Evolutionary conservation across 2,329 filamentous ascomycete species (phyloP), one percentile per base, ranked within the genome.

Genomic region (Salinomyces thailandicus): DNA sequence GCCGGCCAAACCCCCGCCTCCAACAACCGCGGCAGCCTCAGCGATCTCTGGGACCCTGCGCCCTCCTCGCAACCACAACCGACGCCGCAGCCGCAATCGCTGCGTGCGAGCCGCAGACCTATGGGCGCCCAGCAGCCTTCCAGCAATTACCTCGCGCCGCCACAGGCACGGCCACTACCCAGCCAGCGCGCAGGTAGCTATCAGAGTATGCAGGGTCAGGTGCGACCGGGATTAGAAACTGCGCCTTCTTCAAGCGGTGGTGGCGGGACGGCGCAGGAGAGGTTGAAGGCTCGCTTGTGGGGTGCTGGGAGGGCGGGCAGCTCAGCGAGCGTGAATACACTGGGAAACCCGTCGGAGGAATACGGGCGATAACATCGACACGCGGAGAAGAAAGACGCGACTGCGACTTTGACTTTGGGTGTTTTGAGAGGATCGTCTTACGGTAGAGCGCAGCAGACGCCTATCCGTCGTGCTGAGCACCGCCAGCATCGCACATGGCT

Each of bases 241-340:
- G 51, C 46, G 53, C 45, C 62, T 41, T 44, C 61, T 43, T 55
- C 59, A 52, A 58, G 66, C 43, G 57, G 52, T 29, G 60, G 53
- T 28, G 66, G 62, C 2, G 68, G 68, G 20, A 76, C 78, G 14
- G 85, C 85, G 34, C 84, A 93, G 62, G 84, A 93, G 50, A 71
- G 84, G 48, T 66, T 95, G 49, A 84, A 85, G 55, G 84, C 86
- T 51, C 68, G 84, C 43, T 63, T 94, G 31, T 85, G 85, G 70
- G 56, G 56, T 31, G 52, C 41, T 7, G 41, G 40, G 6, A 47
- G 47, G 19, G 18, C 33, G 24, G 36, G 41, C 12, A 44, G 43
- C 36, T 33, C 44, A 3, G 27, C 18, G 11, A 37, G 42, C 32
- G 20, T 38, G 33, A 36, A 27, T 13, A 14, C 5, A 16, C 32